phyloP scores from a whole-genome alignment of 768 basidiomycete species.

The Postia placenta region DNA sequence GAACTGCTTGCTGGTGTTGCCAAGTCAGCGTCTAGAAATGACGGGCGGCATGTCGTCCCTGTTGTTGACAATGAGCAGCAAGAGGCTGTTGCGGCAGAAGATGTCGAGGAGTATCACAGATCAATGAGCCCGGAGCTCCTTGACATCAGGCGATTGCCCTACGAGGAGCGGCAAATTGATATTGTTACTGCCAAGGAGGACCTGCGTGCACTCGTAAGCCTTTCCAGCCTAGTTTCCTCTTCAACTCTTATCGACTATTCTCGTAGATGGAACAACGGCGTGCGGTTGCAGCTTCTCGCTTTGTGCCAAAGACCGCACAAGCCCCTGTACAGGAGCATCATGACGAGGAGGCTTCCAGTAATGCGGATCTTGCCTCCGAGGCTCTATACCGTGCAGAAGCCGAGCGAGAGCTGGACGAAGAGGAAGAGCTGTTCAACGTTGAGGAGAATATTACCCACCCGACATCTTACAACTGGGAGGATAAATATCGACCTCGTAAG shows the following conservation, averaged over 20 bases:
- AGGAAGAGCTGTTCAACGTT: constrained; percentile 92
- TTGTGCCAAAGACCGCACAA: constrained; percentile 73
- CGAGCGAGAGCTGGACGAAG: constrained; percentile 89
- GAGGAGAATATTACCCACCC: constrained; percentile 84
- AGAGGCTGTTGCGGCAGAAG: constrained; percentile 40
- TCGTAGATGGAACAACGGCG: constrained; percentile 73
- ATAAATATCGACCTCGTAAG: constrained; percentile 95
- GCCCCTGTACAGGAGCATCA: constrained; percentile 52
- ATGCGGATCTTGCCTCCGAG: constrained; percentile 79
- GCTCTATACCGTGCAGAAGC: constrained; percentile 88
- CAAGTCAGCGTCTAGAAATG: constrained; percentile 45
- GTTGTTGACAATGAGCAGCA: constrained; percentile 28
- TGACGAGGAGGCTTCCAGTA: constrained; percentile 51
- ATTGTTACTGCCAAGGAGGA: constrained; percentile 70
- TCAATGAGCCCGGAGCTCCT: constrained; percentile 82
- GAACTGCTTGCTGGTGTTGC: constrained; percentile 81
- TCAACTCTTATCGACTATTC: constrained; percentile 6
- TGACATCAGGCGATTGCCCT: constrained; percentile 60
- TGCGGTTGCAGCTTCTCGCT: constrained; percentile 76
- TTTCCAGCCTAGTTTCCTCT: constrained; percentile 12
- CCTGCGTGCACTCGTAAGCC: constrained; percentile 52
- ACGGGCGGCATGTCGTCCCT: constrained; percentile 33
- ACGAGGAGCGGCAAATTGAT: constrained; percentile 79
- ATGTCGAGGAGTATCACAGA: constrained; percentile 74
- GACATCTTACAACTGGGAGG: constrained; percentile 94